A percentile compares a stretch with the other conserved stretches of the same genome.
Evolutionary conservation across 176 grass and related monocot genomes (phyloP).

Genomic region (Typha latifolia): DNA sequence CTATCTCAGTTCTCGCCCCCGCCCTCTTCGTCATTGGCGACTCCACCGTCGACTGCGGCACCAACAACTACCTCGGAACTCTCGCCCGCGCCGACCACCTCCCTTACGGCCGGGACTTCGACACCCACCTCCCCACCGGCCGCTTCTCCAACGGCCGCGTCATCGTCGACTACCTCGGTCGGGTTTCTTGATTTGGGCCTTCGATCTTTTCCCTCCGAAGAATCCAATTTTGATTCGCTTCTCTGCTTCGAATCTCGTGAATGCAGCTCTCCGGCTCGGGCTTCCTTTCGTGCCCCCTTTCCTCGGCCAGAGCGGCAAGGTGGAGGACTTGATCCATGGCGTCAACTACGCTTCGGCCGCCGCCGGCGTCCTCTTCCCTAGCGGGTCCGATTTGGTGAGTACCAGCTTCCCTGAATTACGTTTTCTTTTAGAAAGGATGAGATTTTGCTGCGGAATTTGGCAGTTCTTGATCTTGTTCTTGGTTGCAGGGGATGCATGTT

Average conservation of each 20-base stretch:
- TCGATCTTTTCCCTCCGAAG: not conserved
- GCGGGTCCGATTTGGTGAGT: slow-evolving; percentile 63
- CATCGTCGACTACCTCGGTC: slow-evolving; percentile 74
- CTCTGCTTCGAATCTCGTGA: not conserved
- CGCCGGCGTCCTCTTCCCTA: slow-evolving; percentile 49
- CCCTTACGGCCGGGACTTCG: slow-evolving; percentile 65
- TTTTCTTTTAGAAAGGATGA: not conserved
- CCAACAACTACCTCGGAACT: slow-evolving; percentile 79
- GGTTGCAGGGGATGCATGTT: slow-evolving; percentile 52
- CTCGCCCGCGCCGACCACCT: slow-evolving; percentile 53
- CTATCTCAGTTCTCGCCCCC: slow-evolving; percentile 28
- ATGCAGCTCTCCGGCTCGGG: slow-evolving; percentile 47
- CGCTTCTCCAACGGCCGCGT: slow-evolving; percentile 86
- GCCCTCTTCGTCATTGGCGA: slow-evolving; percentile 73
- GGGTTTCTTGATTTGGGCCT: not conserved
- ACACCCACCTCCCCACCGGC: slow-evolving; percentile 60
- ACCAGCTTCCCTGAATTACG: not conserved
- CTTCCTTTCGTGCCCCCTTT: slow-evolving; percentile 62
- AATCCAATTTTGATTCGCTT: not conserved
- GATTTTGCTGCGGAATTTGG: not conserved
- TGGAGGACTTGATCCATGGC: slow-evolving; percentile 32
- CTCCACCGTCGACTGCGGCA: slow-evolving; percentile 72
- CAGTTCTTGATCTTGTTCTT: not conserved
- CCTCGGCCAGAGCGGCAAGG: slow-evolving; percentile 40
- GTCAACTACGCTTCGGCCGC: slow-evolving; percentile 42